Percentiles rank a stretch among this genome's conserved stretches.
Conservation (phyloP, 495 filamentous ascomycete genomes). For the Xylaria castorea region DNA sequence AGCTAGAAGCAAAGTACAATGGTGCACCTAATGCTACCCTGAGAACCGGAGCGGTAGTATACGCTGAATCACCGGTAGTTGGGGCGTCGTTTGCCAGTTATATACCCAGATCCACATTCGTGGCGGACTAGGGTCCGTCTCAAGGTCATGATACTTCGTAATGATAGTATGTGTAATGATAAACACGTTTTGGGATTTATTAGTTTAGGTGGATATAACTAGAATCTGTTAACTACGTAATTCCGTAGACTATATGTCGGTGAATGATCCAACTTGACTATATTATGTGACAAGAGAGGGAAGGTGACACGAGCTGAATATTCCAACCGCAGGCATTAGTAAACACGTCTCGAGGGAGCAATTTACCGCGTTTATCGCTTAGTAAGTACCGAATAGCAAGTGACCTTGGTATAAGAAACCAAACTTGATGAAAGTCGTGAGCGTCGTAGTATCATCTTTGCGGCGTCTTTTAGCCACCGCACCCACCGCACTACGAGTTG, state of each 20-base stretch:
- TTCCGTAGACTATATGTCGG: not conserved
- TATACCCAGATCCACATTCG: not conserved
- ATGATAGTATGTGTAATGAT: not conserved
- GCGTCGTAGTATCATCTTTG: not conserved
- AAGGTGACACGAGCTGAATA: not conserved
- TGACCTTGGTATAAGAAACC: not conserved
- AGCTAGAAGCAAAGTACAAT: conserved; percentile 3
- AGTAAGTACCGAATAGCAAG: not conserved
- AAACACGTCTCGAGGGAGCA: not conserved
- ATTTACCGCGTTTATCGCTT: not conserved
- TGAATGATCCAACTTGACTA: not conserved
- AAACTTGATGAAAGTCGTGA: not conserved
- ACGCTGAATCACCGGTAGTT: not conserved
- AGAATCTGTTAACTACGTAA: not conserved
- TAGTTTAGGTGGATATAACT: not conserved
- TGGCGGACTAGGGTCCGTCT: not conserved
- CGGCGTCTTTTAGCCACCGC: not conserved
- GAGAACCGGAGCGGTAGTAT: not conserved
- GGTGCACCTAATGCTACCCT: not conserved
- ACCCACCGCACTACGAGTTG: not conserved
- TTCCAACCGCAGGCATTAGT: not conserved
- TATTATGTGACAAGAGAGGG: not conserved
- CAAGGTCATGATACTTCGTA: not conserved
- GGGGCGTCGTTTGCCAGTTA: not conserved
- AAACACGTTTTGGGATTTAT: not conserved